Conservation (phyloP, 257 asterid species). For the Nicotiana obtusifolia region DNA sequence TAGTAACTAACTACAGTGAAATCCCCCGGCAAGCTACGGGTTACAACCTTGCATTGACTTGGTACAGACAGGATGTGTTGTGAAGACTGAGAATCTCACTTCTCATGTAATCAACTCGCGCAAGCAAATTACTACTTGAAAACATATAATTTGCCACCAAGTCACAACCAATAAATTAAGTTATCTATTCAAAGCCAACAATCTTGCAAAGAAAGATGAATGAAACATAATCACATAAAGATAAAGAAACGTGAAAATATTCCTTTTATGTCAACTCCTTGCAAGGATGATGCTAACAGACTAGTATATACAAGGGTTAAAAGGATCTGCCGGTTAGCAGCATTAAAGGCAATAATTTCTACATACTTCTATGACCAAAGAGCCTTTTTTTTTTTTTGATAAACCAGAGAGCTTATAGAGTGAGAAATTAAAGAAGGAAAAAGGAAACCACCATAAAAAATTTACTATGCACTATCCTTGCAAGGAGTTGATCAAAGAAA, state of each 20-base stretch:
- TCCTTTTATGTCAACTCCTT: too few species aligned
- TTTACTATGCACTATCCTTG: neutral
- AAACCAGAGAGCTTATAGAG: conserved; percentile 41
- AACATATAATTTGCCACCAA: too few species aligned
- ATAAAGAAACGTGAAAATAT: too few species aligned
- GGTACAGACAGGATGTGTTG: neutral
- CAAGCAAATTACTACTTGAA: neutral
- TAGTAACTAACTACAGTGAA: neutral
- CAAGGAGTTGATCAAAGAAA: neutral
- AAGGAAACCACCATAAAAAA: neutral
- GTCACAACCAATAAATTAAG: too few species aligned
- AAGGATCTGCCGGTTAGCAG: neutral
- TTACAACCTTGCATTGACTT: neutral
- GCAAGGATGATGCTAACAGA: neutral
- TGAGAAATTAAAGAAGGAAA: conserved; percentile 35
- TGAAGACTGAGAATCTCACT: neutral
- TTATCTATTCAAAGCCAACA: too few species aligned
- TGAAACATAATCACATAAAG: too few species aligned
- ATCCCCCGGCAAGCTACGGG: neutral
- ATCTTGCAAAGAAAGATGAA: too few species aligned
- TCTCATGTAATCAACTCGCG: neutral
- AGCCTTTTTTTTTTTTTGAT: neutral
- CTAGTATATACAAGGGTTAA: neutral
- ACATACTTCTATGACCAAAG: conserved; percentile 18
- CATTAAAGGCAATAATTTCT: neutral